phyloP scores from a whole-genome alignment of 2,329 filamentous ascomycete genomes.

The Cyclaneusma minus region DNA sequence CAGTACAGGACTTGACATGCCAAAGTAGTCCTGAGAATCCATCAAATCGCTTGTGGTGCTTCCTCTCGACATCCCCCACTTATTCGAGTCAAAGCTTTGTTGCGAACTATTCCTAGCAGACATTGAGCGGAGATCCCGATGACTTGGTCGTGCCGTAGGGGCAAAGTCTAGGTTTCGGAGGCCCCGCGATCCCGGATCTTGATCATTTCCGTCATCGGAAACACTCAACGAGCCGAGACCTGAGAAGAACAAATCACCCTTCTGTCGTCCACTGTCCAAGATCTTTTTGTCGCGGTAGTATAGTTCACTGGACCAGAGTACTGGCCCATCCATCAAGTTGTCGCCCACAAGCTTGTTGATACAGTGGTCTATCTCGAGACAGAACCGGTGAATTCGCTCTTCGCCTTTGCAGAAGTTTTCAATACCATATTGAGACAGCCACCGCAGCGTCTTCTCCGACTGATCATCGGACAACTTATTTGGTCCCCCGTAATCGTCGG shows the following conservation, averaged over 20 bases:
- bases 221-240: slow-evolving; percentile 30
- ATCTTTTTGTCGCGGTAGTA: slow-evolving; percentile 61
- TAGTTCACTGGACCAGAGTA: slow-evolving; percentile 83
- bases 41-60: slow-evolving; percentile 46
- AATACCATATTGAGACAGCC: slow-evolving; percentile 67
- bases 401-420: slow-evolving; percentile 93
- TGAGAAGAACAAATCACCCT: slow-evolving; percentile 30
- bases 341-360: slow-evolving; percentile 76
- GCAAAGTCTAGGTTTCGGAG: slow-evolving; percentile 25
- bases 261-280: slow-evolving; percentile 28
- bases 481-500: slow-evolving; percentile 70
- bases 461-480: slow-evolving; percentile 97
- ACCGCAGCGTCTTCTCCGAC: slow-evolving; percentile 67
- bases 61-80: slow-evolving; percentile 42
- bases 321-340: slow-evolving; percentile 68
- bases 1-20: slow-evolving; percentile 49
- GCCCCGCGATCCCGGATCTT: slow-evolving; percentile 13
- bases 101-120: slow-evolving; percentile 50
- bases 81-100: slow-evolving; percentile 53
- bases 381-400: slow-evolving; percentile 87
- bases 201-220: slow-evolving; percentile 22
- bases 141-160: slow-evolving; percentile 30
- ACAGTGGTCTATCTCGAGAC: slow-evolving; percentile 75
- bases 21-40: slow-evolving; percentile 57
- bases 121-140: slow-evolving; percentile 40